A percentile compares a stretch with the other conserved stretches of the same genome.
Evolutionary conservation across 2,329 filamentous ascomycete genomes (phyloP).

Genomic region (Xylariaceae sp.): DNA sequence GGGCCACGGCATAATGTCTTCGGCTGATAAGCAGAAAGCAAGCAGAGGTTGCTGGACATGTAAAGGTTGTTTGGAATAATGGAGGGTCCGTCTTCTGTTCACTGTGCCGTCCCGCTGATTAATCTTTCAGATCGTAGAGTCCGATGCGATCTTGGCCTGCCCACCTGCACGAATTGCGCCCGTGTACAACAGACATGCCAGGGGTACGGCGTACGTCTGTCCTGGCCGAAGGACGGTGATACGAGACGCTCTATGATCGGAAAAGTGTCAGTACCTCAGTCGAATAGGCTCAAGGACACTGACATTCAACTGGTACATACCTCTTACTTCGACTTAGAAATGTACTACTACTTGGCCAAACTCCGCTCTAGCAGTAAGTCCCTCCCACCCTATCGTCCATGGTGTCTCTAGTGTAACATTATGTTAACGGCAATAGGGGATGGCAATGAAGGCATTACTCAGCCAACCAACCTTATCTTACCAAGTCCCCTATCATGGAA

Average conservation of each 20-base stretch:
- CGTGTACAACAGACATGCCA: constrained; percentile 17
- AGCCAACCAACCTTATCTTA: constrained; percentile 19
- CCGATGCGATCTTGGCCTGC: constrained; percentile 19
- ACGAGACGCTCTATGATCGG: constrained; percentile 17
- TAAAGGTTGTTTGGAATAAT: constrained; percentile 17
- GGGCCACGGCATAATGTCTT: constrained; percentile 7
- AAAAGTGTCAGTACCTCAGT: neutral
- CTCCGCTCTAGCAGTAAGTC: constrained; percentile 15
- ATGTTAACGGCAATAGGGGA: constrained; percentile 9
- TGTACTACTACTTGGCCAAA: constrained; percentile 24
- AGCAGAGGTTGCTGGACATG: constrained; percentile 27
- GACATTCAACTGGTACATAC: constrained; percentile 23
- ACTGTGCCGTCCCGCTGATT: neutral
- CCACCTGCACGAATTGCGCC: constrained; percentile 24
- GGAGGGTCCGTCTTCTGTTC: neutral
- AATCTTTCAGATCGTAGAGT: constrained; percentile 19
- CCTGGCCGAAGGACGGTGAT: constrained; percentile 26
- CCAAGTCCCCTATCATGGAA: neutral
- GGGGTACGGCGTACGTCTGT: constrained; percentile 26
- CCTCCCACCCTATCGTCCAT: neutral
- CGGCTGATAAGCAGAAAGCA: constrained; percentile 14
- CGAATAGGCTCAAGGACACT: neutral
- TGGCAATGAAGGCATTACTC: neutral
- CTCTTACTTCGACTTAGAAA: constrained; percentile 24
- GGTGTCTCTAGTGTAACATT: neutral